Evolutionary conservation across 1,139 yeast genomes (phyloP).

Genomic region (Lodderomyces oxycetoniae): DNA sequence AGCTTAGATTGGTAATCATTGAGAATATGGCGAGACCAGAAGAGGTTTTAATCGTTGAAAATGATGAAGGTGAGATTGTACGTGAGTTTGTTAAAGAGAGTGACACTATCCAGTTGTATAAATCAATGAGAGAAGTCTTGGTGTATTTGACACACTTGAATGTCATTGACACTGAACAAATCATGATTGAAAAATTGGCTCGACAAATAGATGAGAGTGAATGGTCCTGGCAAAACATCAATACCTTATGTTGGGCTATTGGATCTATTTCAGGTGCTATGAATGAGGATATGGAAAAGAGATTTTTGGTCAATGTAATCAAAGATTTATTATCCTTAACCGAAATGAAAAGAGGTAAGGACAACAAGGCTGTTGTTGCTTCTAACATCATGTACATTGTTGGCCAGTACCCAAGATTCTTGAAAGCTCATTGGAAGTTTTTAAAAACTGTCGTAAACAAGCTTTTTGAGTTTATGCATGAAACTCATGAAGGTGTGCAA

Average conservation of each 20-base stretch:
- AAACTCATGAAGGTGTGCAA: slow-evolving; percentile 98
- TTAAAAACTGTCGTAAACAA: slow-evolving; percentile 93
- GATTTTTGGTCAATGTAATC: slow-evolving; percentile 86
- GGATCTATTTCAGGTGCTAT: slow-evolving; percentile 98
- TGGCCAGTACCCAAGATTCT: slow-evolving; percentile 96
- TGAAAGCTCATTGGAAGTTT: slow-evolving; percentile 97
- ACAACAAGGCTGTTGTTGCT: slow-evolving; percentile 97
- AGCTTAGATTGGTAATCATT: slow-evolving; percentile 82
- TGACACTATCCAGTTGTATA: slow-evolving; percentile 92
- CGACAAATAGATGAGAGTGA: slow-evolving; percentile 93
- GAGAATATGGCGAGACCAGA: slow-evolving; percentile 99
- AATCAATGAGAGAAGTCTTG: slow-evolving; percentile 90
- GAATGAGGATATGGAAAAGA: slow-evolving; percentile 97
- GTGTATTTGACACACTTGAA: slow-evolving; percentile 94
- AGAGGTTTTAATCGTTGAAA: slow-evolving; percentile 93
- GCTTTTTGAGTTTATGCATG: slow-evolving; percentile 97
- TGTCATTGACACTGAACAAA: slow-evolving; percentile 88
- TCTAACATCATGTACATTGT: slow-evolving; percentile 98
- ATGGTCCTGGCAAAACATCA: slow-evolving; percentile 99
- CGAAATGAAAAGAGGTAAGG: slow-evolving; percentile 95
- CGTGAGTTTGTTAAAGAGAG: slow-evolving; percentile 96
- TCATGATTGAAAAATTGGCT: slow-evolving; percentile 87
- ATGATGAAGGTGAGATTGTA: slow-evolving; percentile 98
- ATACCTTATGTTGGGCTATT: slow-evolving; percentile 98
- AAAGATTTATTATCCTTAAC: slow-evolving; percentile 87